Conservation (phyloP, 176 grass and related monocot genomes). For the Hordeum marinum region DNA sequence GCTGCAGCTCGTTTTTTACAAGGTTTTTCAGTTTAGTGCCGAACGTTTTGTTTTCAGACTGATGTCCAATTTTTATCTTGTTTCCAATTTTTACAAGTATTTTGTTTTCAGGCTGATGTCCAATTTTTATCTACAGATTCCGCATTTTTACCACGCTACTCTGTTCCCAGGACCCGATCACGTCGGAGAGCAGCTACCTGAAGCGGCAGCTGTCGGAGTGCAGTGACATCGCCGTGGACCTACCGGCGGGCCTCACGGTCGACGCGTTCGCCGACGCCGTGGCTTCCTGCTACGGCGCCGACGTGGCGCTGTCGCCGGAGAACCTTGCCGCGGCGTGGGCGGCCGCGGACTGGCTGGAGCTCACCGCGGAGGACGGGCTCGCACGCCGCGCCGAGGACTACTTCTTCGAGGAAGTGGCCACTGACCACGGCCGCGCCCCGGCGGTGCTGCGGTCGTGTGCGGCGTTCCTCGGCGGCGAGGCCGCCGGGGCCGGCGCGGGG, state of each 20-base stretch:
- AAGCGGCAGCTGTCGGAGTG: slow-evolving; percentile 49
- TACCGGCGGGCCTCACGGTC: slow-evolving; percentile 43
- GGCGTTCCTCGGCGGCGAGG: slow-evolving; percentile 44
- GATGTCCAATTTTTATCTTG: not conserved
- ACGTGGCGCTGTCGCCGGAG: slow-evolving; percentile 29
- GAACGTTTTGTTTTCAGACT: no score
- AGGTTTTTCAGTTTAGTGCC: not conserved
- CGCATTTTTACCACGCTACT: not conserved
- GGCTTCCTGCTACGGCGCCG: slow-evolving; percentile 58
- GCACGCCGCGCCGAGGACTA: slow-evolving; percentile 49
- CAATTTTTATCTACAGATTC: not conserved
- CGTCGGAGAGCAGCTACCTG: slow-evolving; percentile 60
- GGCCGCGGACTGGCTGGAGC: slow-evolving; percentile 67
- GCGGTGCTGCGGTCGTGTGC: slow-evolving; percentile 48
- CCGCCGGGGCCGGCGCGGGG: slow-evolving; percentile 21
- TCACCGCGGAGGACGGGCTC: slow-evolving; percentile 31
- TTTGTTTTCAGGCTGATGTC: no score
- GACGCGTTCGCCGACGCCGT: slow-evolving; percentile 37
- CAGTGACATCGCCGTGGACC: slow-evolving; percentile 39
- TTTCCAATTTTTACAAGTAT: no score
- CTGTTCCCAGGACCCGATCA: slow-evolving; percentile 56
- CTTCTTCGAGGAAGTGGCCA: slow-evolving; percentile 78
- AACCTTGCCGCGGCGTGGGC: slow-evolving; percentile 49
- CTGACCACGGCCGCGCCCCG: slow-evolving; percentile 33
- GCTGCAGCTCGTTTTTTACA: not conserved